Evolutionary conservation across 1,139 yeast genomes (phyloP), one percentile per base, ranked within the genome.

Genomic region (Candida neerlandica): DNA sequence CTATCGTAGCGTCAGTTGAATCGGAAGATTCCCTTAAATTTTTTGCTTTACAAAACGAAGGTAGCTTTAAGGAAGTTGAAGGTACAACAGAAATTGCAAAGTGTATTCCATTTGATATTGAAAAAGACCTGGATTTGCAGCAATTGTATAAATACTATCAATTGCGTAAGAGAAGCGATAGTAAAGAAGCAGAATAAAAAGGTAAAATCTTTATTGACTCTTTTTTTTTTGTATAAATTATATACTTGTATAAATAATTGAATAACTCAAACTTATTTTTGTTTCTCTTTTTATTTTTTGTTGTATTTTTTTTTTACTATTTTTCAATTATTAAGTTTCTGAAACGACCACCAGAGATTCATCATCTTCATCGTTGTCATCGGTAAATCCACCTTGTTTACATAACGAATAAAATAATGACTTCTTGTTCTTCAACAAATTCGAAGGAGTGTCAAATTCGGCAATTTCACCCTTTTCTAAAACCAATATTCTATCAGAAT

Each of bases 401-500:
- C 94, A 85, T 54, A 94, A 75, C 1, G 94, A 76, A 62, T 88
- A 89, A 66, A 92, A 94, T 57, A 87, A 67, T 2, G 96, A 86
- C 15, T 83, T 80, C 59, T 81, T 79, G 55, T 85, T 77, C 61
- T 84, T 77, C 63, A 92, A 75, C 58, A 94, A 76, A 50, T 77
- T 78, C 27, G 69, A 77, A 2, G 98, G 98, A 0, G 88, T 68
- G 60, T 90, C 98, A 65, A 90, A 89, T 66, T 94, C 99, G 6
- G 86, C 87, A 37, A 94, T 89, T 62, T 80, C 75, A 50, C 98
- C 99, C 52, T 82, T 81, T 56, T 90, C 96, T 59, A 94, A 76
- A 1, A 94, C 97, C 53, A 92, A 81, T 47, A 94, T 91, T 56
- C 85, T 77, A 66, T 94, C 98, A 55, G 94, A 86, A 62, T 92